Conservation (phyloP, 164 flowering plant genomes). For the Kalanchoe fedtschenkoi region DNA sequence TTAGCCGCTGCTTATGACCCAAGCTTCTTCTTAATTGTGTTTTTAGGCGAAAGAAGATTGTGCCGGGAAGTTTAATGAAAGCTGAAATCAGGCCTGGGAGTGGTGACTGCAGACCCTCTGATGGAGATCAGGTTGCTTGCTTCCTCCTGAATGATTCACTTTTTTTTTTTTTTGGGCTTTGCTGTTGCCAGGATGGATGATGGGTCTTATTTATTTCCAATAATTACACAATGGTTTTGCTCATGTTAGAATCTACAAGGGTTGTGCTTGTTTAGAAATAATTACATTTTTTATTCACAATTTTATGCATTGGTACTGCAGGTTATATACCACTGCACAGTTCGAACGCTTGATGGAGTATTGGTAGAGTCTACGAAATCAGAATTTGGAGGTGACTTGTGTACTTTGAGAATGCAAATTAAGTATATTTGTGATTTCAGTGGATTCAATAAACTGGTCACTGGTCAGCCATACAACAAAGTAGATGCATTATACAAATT, state of each 20-base stretch:
- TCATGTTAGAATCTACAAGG: too few relatives aligned
- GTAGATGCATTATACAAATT: not conserved
- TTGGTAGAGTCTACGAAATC: conserved; percentile 66
- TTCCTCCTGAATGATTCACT: not conserved
- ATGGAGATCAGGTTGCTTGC: conserved; percentile 71
- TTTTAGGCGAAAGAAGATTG: conserved; percentile 64
- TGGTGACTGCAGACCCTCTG: too few relatives aligned
- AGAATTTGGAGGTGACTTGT: conserved; percentile 61
- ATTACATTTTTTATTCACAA: not conserved
- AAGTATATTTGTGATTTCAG: not conserved
- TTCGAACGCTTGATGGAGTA: conserved; percentile 81
- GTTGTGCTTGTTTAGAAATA: too few relatives aligned
- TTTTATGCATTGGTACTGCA: conserved; percentile 16
- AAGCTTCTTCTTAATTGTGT: not conserved
- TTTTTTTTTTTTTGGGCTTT: not conserved
- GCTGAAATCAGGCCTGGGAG: conserved; percentile 83
- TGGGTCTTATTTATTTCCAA: not conserved
- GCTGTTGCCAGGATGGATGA: too few relatives aligned
- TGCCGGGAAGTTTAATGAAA: conserved; percentile 78
- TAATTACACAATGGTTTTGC: too few relatives aligned
- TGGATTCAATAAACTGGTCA: too few relatives aligned
- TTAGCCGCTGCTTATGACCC: not conserved
- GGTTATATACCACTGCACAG: conserved; percentile 84
- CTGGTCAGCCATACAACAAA: not conserved
- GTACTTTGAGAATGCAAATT: not conserved